Percentiles rank a stretch among this genome's conserved stretches.
Conservation (phyloP, 2,329 filamentous ascomycete genomes). For the Colletotrichum cuscutae region DNA sequence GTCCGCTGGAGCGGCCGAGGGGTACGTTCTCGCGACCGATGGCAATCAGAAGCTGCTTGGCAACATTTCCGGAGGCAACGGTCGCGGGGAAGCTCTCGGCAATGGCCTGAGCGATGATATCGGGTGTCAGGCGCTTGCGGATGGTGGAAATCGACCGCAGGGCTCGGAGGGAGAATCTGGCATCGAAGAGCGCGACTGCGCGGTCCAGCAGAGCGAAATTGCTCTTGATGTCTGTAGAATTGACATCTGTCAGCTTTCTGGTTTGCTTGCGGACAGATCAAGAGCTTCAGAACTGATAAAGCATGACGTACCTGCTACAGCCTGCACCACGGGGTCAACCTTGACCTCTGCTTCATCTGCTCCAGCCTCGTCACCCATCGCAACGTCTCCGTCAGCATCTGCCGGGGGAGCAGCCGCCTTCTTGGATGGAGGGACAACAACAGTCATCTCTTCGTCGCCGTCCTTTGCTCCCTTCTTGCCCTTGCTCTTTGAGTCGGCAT, state of each 20-base stretch:
- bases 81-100: slow-evolving; percentile 79
- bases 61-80: slow-evolving; percentile 69
- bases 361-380: slow-evolving; percentile 73
- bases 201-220: slow-evolving; percentile 93
- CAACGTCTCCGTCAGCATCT: slow-evolving; percentile 75
- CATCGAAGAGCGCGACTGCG: slow-evolving; percentile 92
- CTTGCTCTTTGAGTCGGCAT: slow-evolving; percentile 77
- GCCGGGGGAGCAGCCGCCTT: slow-evolving; percentile 64
- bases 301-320: slow-evolving; percentile 64
- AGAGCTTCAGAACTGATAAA: not conserved
- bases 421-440: slow-evolving; percentile 81
- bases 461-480: slow-evolving; percentile 73
- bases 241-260: slow-evolving; percentile 37
- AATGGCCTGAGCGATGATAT: slow-evolving; percentile 84
- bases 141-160: slow-evolving; percentile 95
- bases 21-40: slow-evolving; percentile 74
- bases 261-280: not conserved
- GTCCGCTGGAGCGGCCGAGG: slow-evolving; percentile 65
- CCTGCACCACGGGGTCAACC: slow-evolving; percentile 69
- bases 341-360: slow-evolving; percentile 60
- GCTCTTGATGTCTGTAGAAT: slow-evolving; percentile 83
- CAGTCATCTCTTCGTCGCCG: slow-evolving; percentile 82
- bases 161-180: slow-evolving; percentile 92
- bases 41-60: slow-evolving; percentile 75
- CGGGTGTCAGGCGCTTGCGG: slow-evolving; percentile 87